Evolutionary conservation across 192 early-diverging fungal genomes (phyloP), one percentile per base, ranked within the genome.

Genomic region (Geranomyces michiganensis): DNA sequence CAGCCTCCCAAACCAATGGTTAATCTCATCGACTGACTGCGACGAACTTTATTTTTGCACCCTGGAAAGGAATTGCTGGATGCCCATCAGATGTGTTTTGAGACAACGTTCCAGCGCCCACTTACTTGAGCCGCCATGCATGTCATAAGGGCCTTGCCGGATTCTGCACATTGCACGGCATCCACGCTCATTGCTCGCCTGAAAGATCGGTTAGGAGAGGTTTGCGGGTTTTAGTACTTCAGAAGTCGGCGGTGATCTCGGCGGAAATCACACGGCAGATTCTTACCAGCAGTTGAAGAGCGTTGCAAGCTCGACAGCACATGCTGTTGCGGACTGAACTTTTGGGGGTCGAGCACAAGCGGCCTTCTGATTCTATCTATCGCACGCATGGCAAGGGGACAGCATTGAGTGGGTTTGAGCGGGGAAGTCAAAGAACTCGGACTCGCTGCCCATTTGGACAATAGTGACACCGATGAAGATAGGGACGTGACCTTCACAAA

Each of bases 281-380:
- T 15, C 66, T 0, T 22, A 68, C 81, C 81, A 82, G 70, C 81
- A 82, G 68, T 82, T 82, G 77, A 82, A 82, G 1, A 82, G 72
- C 5, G 75, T 77, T 27, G 77, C 67, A n/a, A 82, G 56, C 47
- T 82, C 81, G 21, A 67, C 27, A 0, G 81, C 81, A 48, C 81
- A 82, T 12, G 77, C 74, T 1, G 81, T 69, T 15, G 81, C 81
- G 49, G 58, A 47, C 72, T 36, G 27, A 10, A 76, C 67, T 62
- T 82, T 82, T 45, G 76, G 71, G 19, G 80, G 77, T 64, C 72
- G 65, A 82, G 62, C 30, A 48, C 53, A 33, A 82, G 24, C 21
- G 76, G 77, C 56, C 74, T 62, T 55, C 76, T 62, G 44, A 78
- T 69, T 68, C 71, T 76, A 45, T 80, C 79, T 31, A 80, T 73